Conservation (phyloP, 805 yeast genomes). For the Yamadazyma nakazawae region DNA sequence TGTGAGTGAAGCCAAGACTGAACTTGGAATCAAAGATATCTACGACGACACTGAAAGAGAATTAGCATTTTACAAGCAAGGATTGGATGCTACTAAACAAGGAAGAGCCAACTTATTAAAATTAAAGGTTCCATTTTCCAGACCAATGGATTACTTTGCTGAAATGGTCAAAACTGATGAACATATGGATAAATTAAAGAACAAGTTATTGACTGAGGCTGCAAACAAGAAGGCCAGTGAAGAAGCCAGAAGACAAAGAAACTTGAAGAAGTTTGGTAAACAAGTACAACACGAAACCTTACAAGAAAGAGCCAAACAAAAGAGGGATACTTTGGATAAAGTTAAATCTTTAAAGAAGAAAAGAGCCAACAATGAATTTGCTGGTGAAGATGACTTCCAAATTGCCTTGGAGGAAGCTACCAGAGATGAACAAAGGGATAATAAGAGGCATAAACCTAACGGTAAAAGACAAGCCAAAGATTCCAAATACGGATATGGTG, state of each 20-base stretch:
- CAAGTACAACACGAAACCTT: constrained; percentile 92
- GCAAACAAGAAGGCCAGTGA: constrained; percentile 84
- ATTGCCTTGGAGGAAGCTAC: constrained; percentile 91
- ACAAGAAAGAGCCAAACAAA: constrained; percentile 90
- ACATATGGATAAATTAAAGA: constrained; percentile 92
- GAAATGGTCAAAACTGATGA: constrained; percentile 98
- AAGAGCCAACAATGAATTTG: constrained; percentile 73
- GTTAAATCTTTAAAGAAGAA: constrained; percentile 88
- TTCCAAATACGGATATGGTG: constrained; percentile 73
- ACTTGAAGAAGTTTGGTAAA: constrained; percentile 94
- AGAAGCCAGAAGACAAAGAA: constrained; percentile 92
- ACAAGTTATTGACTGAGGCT: constrained; percentile 74
- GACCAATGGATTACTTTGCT: constrained; percentile 96
- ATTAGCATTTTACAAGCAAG: constrained; percentile 92
- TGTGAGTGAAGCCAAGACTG: constrained; percentile 58
- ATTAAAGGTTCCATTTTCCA: constrained; percentile 78
- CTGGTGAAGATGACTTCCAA: constrained; percentile 70
- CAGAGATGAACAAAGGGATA: constrained; percentile 46
- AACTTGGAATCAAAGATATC: constrained; percentile 71
- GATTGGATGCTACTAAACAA: constrained; percentile 73
- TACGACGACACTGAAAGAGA: constrained; percentile 96
- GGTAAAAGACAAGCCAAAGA: constrained; percentile 69
- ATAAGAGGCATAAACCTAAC: constrained; percentile 56
- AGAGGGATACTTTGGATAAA: constrained; percentile 84
- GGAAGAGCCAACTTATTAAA: constrained; percentile 66